phyloP scores from a whole-genome alignment of 768 basidiomycete species.

The Pisolithus albus region DNA sequence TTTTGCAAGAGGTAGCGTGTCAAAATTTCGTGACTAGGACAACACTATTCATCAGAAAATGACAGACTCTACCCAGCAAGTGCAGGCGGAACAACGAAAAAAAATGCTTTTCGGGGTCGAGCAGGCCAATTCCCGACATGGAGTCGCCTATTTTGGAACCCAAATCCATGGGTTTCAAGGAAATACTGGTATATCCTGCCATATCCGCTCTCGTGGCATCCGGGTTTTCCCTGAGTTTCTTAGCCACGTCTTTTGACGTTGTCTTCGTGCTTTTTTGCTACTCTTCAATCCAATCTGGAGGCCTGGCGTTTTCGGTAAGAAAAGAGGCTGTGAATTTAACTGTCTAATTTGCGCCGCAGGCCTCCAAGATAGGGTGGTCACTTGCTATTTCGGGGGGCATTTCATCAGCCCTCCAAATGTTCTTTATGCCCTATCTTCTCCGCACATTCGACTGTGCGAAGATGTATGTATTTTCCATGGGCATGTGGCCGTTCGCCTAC shows the following conservation, averaged over 20 bases:
- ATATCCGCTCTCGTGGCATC: conserved; percentile 48
- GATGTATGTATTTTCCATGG: conserved; percentile 47
- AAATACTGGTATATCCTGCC: conserved; percentile 42
- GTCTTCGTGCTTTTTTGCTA: conserved; percentile 65
- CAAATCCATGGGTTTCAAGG: conserved; percentile 22
- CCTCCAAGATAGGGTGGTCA: conserved; percentile 49
- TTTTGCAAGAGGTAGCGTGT: conserved; percentile 42
- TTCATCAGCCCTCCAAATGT: conserved; percentile 42
- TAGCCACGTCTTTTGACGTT: conserved; percentile 52
- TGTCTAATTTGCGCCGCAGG: conserved; percentile 25
- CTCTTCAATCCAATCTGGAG: conserved; percentile 47
- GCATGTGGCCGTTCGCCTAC: conserved; percentile 48
- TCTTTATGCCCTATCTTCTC: conserved; percentile 47
- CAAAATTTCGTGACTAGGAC: neutral
- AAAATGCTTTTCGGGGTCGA: conserved; percentile 5
- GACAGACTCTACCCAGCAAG: conserved; percentile 38
- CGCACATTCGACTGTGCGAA: conserved; percentile 40
- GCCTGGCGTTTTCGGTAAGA: conserved; percentile 49
- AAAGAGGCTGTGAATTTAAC: neutral
- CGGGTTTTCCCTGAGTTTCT: conserved; percentile 43
- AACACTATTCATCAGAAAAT: neutral
- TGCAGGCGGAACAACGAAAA: conserved; percentile 17
- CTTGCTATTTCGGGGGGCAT: conserved; percentile 46
- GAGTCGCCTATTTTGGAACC: neutral
- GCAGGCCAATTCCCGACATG: neutral